A percentile compares a stretch with the other conserved stretches of the same genome.
These are phyloP conservation scores for Solanum tarijense DNA, from an alignment of 257 asterid genomes.

Conservation along the genomic window DNA sequence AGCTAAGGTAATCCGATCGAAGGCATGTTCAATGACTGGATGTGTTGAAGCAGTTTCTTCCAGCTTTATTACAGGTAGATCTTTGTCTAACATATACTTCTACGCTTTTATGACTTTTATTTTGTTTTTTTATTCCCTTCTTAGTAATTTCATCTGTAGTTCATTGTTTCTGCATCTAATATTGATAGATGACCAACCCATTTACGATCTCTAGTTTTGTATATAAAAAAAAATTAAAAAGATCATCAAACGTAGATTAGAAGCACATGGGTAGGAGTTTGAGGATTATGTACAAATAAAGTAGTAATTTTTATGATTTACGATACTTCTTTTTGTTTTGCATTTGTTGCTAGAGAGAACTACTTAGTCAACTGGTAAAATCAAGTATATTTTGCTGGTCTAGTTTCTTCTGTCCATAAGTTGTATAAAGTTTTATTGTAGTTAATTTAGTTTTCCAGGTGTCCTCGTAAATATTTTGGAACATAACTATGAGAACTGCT, in stretches of 20 bases:
- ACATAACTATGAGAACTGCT: neutral
- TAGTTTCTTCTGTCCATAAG: neutral
- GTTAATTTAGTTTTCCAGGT: neutral
- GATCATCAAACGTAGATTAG: neutral
- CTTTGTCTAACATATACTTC: neutral
- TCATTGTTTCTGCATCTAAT: neutral
- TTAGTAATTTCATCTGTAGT: neutral
- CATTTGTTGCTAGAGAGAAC: neutral
- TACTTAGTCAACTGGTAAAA: neutral
- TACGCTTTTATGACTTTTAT: neutral
- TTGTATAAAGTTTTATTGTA: neutral
- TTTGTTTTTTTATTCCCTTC: neutral
- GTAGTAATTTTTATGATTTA: neutral
- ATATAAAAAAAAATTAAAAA: neutral
- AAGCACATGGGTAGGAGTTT: neutral
- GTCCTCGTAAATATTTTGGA: neutral
- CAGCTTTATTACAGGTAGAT: conserved; percentile 76
- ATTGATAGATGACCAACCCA: neutral
- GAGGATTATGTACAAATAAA: neutral
- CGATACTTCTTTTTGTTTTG: neutral
- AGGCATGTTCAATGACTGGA: conserved; percentile 51
- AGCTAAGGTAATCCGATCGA: conserved; percentile 66
- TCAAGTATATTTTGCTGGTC: neutral
- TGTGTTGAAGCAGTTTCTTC: conserved; percentile 57
- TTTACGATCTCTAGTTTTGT: neutral